Percentiles rank a stretch among this genome's conserved stretches.
Evolutionary conservation across 768 basidiomycete genomes (phyloP).

Genomic region (Collybiopsis confluens): DNA sequence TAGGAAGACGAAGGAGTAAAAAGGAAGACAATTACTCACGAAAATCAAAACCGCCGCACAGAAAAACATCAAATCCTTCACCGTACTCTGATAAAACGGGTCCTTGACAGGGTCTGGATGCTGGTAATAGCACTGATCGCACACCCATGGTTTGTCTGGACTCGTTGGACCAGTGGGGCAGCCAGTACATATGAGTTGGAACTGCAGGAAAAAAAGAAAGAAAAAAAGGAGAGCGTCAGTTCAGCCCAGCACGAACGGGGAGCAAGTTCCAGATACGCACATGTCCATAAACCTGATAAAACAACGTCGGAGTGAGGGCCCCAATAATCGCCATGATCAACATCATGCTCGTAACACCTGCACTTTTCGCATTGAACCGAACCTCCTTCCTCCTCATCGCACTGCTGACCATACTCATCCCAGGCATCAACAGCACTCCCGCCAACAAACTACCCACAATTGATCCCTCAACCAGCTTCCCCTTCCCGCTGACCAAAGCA

Average conservation of each 20-base stretch:
- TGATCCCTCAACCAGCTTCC: constrained; percentile 92
- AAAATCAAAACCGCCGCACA: constrained; percentile 88
- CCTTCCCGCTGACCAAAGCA: constrained; percentile 87
- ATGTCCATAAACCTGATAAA: constrained; percentile 97
- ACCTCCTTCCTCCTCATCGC: constrained; percentile 91
- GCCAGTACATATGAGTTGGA: constrained; percentile 80
- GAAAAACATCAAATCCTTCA: constrained; percentile 93
- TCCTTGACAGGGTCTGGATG: constrained; percentile 91
- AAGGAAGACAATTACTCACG: too few species aligned
- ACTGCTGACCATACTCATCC: constrained; percentile 90
- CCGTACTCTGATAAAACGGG: constrained; percentile 94
- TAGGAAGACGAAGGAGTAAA: too few species aligned
- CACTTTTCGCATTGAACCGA: constrained; percentile 98
- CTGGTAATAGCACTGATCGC: constrained; percentile 90
- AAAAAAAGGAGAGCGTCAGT: background rate
- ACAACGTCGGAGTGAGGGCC: constrained; percentile 89
- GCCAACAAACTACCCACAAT: constrained; percentile 95
- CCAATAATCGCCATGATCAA: constrained; percentile 99
- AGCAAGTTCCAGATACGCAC: too few species aligned
- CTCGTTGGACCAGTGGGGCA: constrained; percentile 48
- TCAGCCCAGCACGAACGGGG: too few species aligned
- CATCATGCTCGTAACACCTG: constrained; percentile 99
- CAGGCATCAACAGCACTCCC: constrained; percentile 96
- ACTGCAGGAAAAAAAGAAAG: constrained; percentile 41
- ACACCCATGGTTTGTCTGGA: constrained; percentile 67